Base-by-base conservation (phyloP, 352 stramenopile genomes). In the Pythium insidiosum region DNA sequence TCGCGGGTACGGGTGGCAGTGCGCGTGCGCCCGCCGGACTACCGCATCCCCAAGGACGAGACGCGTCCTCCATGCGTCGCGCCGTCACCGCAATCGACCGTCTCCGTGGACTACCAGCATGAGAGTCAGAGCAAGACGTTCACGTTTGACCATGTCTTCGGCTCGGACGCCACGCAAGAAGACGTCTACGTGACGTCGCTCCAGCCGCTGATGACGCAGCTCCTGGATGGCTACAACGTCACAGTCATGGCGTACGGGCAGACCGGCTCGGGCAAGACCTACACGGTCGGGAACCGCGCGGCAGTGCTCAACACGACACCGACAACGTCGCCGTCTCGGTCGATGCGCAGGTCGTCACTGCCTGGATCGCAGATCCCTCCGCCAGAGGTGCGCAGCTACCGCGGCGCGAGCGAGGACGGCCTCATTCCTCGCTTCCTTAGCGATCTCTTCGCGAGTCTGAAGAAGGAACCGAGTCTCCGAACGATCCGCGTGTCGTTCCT, bases 71-170 rank as follows among this genome's bases (percentile, higher is more conserved):
- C 43, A 21, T 63, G 55, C 29, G 55, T 58, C 16, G 34, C 26
- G 12, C 21, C 44, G 31, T 48, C 38, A 5, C 22, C 38, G 11
- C 34, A 51, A 9, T 23, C 41, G 15, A 16, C 50, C 18, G 38
- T 61, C 42, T 38, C 20, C 22, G 38, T 85, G 13, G 45, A 70
- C 9, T 81, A 66, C 23, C 38, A 61, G 12, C 50, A 67, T 25
- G 66, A 82, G 0, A 54, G 45, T 25, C 58, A 63, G 22, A 20
- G 50, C 53, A 86, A 82, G 49, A 47, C 43, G 6, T 86, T 80
- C 49, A 66, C 53, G 24, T 86, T 83, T 43, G 78, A 90, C 43
- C 70, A 88, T 43, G 63, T 88, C 19, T 81, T 88, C 41, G 47
- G 53, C 7, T 19, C 35, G 0, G 43, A 63, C 12, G 48, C 65